Percentiles rank a stretch among this genome's conserved stretches.
phyloP scores from a whole-genome alignment of 345 rosid genomes.

The Camelina sativa region DNA sequence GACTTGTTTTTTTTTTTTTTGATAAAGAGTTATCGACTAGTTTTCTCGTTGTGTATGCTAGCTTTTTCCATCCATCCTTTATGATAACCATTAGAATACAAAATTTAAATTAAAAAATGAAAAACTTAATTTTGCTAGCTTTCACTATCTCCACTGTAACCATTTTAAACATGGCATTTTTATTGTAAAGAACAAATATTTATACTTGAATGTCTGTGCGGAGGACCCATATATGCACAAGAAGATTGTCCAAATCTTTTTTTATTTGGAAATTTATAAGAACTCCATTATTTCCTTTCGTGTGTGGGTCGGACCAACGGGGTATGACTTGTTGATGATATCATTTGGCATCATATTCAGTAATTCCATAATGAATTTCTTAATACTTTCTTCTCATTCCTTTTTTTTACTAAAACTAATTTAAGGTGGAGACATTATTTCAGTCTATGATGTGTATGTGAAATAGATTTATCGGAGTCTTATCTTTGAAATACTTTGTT shows the following conservation, averaged over 20 bases:
- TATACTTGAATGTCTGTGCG: background rate
- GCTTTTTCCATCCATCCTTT: background rate
- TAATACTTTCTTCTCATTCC: background rate
- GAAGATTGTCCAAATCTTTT: background rate
- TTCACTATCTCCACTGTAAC: background rate
- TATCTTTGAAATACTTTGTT: background rate
- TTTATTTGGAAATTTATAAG: background rate
- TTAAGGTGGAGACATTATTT: background rate
- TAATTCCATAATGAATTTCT: background rate
- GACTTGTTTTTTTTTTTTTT: background rate
- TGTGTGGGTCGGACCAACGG: background rate
- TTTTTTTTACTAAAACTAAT: background rate
- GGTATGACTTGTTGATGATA: background rate
- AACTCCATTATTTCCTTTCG: too few species aligned
- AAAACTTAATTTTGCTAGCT: conserved; percentile 2
- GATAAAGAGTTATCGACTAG: background rate
- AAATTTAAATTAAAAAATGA: too few species aligned
- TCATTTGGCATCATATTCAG: background rate
- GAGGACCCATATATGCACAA: conserved; percentile 17
- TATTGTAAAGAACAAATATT: background rate
- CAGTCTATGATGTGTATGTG: background rate
- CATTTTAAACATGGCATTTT: conserved; percentile 1
- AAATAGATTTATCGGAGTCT: background rate
- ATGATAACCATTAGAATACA: background rate
- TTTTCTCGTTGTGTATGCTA: background rate